Base-by-base conservation (phyloP, 805 yeast genomes). In the Yarrowia divulgata region DNA sequence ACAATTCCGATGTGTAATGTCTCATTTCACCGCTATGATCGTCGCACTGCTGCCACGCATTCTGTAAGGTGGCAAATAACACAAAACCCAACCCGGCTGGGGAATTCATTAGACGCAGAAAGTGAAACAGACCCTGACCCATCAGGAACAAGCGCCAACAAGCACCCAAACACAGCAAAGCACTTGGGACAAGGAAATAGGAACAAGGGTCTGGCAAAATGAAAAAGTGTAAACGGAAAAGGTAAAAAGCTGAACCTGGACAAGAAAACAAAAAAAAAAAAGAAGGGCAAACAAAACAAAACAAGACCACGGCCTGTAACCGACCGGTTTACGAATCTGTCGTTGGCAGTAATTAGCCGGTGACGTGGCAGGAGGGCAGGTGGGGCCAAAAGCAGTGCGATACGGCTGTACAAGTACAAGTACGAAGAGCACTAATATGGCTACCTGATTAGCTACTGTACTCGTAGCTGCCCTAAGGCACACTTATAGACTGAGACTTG, bases 81-180 rank as follows among this genome's bases (percentile, higher is more conserved):
- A 35, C 42, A 52, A 50, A 50, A 23, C 29, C 3, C 29, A 2
- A 4, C 29, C 29, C 3, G 40, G 8, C n/a, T n/a, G n/a, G 46
- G 19, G 19, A 13, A 29, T 12, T 50, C 8, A 40, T 14, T 52
- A 52, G 58, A 35, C 54, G 58, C 10, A 23, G n/a, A 57, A 42
- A 43, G 66, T 60, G 66, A 60, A 45, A 60, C 66, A 60, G 66
- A 60, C 66, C 66, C 66, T 60, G 66, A 60, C 66, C 66, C 66
- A 60, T 60, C 66, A 60, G 66, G 66, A 60, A 60, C 66, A 60
- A 45, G 66, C 64, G 16, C 42, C 23, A n/a, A n/a, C n/a, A n/a
- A n/a, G n/a, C n/a, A n/a, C n/a, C n/a, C 29, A 23, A 23, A 23
- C 29, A 23, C 29, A 23, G 29, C 29, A 23, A 23, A 23, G 48